phyloP scores from a whole-genome alignment of 1,284 basidiomycete genomes.

The Ceratobasidium sp. region DNA sequence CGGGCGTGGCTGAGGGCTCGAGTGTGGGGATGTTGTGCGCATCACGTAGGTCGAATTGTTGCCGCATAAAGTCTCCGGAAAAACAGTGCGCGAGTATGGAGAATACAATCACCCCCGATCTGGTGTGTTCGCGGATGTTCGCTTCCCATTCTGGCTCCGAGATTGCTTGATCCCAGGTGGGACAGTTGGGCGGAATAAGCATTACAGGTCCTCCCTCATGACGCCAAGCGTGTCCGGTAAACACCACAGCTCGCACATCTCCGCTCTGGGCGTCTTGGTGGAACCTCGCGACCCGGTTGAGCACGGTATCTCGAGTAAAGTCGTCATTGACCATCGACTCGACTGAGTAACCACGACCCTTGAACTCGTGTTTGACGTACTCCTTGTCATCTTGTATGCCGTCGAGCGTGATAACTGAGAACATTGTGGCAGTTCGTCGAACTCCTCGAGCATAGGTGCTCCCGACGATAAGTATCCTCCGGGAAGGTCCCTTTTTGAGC shows the following conservation, averaged over 20 bases:
- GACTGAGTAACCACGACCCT: background rate
- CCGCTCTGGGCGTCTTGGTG: background rate
- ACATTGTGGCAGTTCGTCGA: conserved; percentile 23
- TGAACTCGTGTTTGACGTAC: background rate
- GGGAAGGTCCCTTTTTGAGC: background rate
- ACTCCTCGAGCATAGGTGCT: background rate
- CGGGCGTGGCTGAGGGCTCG: background rate
- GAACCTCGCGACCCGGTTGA: background rate
- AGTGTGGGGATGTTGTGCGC: background rate
- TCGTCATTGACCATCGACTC: conserved; percentile 3
- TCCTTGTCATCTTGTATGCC: background rate
- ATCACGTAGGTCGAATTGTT: background rate
- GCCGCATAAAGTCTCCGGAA: conserved; percentile 19
- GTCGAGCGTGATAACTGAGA: background rate
- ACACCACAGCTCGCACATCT: conserved; percentile 25
- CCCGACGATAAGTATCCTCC: conserved; percentile 16
- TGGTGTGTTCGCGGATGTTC: background rate
- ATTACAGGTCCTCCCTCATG: background rate
- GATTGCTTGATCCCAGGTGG: background rate
- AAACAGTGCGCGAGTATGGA: conserved; percentile 24
- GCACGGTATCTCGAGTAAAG: conserved; percentile 1
- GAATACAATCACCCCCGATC: conserved; percentile 10
- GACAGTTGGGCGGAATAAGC: conserved; percentile 21
- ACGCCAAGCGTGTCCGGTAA: conserved; percentile 7
- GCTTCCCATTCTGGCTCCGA: conserved; percentile 15